Conservation (phyloP, 2,329 filamentous ascomycete species). For the Leptoxyphium fumago region DNA sequence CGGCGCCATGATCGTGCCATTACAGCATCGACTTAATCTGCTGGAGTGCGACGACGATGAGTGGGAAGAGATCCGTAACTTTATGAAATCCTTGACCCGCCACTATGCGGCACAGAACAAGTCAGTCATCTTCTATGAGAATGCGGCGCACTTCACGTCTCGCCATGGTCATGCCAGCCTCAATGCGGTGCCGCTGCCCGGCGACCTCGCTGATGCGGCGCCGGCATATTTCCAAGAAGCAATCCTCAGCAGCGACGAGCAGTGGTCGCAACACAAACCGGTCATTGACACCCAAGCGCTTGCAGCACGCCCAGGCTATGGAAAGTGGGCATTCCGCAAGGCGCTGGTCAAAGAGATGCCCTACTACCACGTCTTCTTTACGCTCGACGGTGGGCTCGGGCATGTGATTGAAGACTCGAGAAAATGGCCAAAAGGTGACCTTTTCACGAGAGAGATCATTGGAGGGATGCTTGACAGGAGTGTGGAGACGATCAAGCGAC, state of each 20-base stretch:
- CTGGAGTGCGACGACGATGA: conserved; percentile 98
- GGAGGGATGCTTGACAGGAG: conserved; percentile 82
- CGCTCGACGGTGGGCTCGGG: conserved; percentile 77
- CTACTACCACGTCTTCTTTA: conserved; percentile 96
- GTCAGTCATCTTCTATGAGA: conserved; percentile 94
- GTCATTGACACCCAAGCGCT: conserved; percentile 71
- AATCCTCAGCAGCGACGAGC: conserved; percentile 72
- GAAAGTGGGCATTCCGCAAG: conserved; percentile 66
- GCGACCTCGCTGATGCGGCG: conserved; percentile 76
- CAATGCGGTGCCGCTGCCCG: conserved; percentile 74
- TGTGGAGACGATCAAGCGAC: conserved; percentile 72
- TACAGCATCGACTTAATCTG: conserved; percentile 74
- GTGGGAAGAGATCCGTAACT: conserved; percentile 98
- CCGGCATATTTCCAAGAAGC: conserved; percentile 94
- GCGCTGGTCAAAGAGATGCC: conserved; percentile 89
- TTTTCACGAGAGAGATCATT: conserved; percentile 84
- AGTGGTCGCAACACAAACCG: conserved; percentile 93
- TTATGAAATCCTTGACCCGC: conserved; percentile 90
- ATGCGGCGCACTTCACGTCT: conserved; percentile 61
- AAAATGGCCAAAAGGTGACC: conserved; percentile 76
- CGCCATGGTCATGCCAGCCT: conserved; percentile 73
- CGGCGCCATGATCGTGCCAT: conserved; percentile 76
- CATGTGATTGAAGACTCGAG: conserved; percentile 80
- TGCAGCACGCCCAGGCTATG: conserved; percentile 48
- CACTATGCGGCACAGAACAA: conserved; percentile 90